These are phyloP conservation scores for Sarocladium brachiariae DNA, from an alignment of 2,329 filamentous ascomycete genomes.

Conservation along the genomic window DNA sequence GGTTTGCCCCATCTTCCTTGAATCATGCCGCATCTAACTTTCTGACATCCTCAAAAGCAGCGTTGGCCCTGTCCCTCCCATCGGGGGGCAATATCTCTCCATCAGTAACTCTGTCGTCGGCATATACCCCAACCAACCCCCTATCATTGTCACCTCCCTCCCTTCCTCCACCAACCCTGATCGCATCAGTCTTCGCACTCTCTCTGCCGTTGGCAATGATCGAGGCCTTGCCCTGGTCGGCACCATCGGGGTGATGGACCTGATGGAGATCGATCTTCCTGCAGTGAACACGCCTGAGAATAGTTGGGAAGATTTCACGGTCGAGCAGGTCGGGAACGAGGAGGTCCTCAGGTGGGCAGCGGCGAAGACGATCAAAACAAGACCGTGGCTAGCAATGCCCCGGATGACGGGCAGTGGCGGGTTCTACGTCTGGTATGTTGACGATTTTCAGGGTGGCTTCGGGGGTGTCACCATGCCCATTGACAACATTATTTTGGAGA, in stretches of 20 bases:
- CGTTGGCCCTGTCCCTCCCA: background rate
- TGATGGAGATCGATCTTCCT: background rate
- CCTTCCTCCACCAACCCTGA: background rate
- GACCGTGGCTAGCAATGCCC: constrained; percentile 1
- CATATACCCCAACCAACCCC: background rate
- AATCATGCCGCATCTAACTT: background rate
- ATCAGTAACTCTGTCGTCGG: background rate
- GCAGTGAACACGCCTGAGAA: background rate
- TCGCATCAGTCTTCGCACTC: constrained; percentile 1
- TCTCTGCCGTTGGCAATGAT: background rate
- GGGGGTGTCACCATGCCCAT: background rate
- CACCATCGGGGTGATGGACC: background rate
- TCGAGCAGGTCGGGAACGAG: background rate
- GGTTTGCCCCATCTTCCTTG: background rate
- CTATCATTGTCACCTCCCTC: background rate
- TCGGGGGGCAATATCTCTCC: background rate
- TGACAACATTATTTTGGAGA: constrained; percentile 1
- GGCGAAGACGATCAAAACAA: background rate
- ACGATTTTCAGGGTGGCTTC: constrained; percentile 6
- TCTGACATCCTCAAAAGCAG: background rate
- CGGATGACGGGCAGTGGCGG: background rate
- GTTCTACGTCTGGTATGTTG: background rate
- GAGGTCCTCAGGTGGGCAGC: background rate
- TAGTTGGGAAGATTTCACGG: background rate
- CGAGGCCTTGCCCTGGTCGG: background rate